Conservation (phyloP, 306 rosid species). For the Gastrolobium villosum region DNA sequence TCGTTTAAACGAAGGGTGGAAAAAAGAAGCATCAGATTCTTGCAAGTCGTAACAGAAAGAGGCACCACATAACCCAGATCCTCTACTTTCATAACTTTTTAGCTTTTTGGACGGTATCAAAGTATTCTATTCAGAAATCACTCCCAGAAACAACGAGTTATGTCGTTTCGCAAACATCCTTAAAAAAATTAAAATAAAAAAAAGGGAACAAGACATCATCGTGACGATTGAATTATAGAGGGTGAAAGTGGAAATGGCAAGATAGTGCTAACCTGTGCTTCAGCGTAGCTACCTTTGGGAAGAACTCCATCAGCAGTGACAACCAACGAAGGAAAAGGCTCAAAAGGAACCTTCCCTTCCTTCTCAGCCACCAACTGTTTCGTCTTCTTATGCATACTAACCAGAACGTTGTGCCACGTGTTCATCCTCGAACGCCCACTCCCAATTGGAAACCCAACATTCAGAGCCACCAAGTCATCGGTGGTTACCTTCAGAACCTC, state of each 20-base stretch:
- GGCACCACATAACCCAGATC: not conserved
- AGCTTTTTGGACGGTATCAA: not conserved
- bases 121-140: not conserved
- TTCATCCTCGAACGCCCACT: slow-evolving; percentile 76
- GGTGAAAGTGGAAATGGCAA: not conserved
- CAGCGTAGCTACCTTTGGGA: slow-evolving; percentile 91
- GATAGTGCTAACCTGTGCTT: slow-evolving; percentile 81
- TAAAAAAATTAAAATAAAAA: not conserved
- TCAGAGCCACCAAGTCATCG: slow-evolving; percentile 75
- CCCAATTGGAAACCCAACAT: slow-evolving; percentile 69
- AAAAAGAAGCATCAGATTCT: slow-evolving; percentile 22
- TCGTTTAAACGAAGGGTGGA: not conserved
- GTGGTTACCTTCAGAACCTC: slow-evolving; percentile 70
- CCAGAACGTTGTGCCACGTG: slow-evolving; percentile 94
- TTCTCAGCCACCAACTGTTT: slow-evolving; percentile 71
- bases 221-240: not conserved
- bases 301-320: slow-evolving; percentile 71
- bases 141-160: not conserved
- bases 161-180: not conserved
- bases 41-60: slow-evolving; percentile 29
- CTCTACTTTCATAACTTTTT: not conserved
- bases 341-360: slow-evolving; percentile 70
- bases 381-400: slow-evolving; percentile 87
- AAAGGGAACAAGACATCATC: not conserved
- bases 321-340: slow-evolving; percentile 81